phyloP scores from a whole-genome alignment of 2,329 filamentous ascomycete species.

The Dryadomyces sulphureus region DNA sequence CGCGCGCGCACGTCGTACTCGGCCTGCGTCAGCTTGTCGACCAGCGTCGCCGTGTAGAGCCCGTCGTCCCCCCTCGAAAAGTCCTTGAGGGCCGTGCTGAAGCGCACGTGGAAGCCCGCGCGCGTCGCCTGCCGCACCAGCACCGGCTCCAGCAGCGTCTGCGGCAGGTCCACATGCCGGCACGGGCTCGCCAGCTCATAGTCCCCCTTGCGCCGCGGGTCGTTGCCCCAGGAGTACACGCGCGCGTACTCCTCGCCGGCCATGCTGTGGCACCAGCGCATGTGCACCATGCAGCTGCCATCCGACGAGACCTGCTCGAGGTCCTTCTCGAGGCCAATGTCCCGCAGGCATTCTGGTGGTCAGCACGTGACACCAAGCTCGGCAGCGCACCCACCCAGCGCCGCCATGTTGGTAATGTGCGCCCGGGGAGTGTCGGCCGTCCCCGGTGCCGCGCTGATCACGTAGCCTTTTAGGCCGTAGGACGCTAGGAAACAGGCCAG shows the following conservation, averaged over 20 bases:
- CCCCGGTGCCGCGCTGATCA: conserved; percentile 32
- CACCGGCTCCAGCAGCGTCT: conserved; percentile 32
- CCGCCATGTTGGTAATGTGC: conserved; percentile 45
- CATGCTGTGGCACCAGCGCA: conserved; percentile 37
- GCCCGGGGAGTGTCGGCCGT: conserved; percentile 43
- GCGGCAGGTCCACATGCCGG: conserved; percentile 27
- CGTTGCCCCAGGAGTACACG: conserved; percentile 34
- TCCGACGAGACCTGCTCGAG: conserved; percentile 21
- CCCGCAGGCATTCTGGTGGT: conserved; percentile 30
- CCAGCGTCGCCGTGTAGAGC: conserved; percentile 15
- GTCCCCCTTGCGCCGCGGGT: conserved; percentile 28
- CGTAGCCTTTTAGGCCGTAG: conserved; percentile 37
- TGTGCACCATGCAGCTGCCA: conserved; percentile 30
- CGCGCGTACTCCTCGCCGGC: conserved; percentile 35
- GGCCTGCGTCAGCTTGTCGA: conserved; percentile 12
- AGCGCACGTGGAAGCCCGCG: conserved; percentile 25
- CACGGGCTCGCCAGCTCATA: conserved; percentile 30
- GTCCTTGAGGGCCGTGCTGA: conserved; percentile 23
- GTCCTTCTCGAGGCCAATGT: conserved; percentile 32
- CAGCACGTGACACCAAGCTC: background rate
- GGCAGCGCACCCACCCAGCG: conserved; percentile 22
- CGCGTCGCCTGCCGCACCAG: conserved; percentile 24
- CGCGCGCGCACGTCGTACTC: conserved; percentile 29
- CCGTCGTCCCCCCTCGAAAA: conserved; percentile 16
- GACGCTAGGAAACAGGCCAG: conserved; percentile 36